These are phyloP conservation scores for Pistacia integerrima DNA, from an alignment of 345 rosid genomes.

Conservation along the genomic window DNA sequence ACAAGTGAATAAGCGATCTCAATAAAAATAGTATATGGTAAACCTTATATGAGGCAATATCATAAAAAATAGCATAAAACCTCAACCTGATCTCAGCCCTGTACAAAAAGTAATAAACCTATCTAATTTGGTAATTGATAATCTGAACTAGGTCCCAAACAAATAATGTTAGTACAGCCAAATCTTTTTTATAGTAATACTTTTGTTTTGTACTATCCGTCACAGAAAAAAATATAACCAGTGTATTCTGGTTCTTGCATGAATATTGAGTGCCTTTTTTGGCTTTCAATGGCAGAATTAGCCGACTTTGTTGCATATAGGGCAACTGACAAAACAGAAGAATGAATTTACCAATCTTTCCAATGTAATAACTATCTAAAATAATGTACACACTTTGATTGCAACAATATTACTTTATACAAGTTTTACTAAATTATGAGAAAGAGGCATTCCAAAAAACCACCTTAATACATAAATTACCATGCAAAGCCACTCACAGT, in stretches of 20 bases:
- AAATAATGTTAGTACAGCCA: background rate
- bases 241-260: background rate
- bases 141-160: background rate
- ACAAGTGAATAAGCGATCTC: background rate
- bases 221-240: background rate
- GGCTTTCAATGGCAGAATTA: background rate
- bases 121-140: background rate
- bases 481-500: slow-evolving; percentile 2
- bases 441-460: background rate
- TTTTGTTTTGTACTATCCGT: background rate
- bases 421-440: background rate
- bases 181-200: background rate
- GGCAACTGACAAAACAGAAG: background rate
- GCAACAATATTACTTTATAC: background rate
- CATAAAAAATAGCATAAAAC: background rate
- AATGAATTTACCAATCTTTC: background rate
- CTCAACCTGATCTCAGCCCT: background rate
- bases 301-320: background rate
- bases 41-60: background rate
- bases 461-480: background rate
- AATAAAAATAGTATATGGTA: slow-evolving; percentile 1
- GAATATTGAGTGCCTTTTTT: background rate
- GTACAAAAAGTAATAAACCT: background rate
- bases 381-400: background rate
- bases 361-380: background rate